A percentile compares a stretch with the other conserved stretches of the same genome.
These are phyloP conservation scores for Suhomyces xylopsoci DNA, from an alignment of 805 yeast genomes.

Conservation along the genomic window DNA sequence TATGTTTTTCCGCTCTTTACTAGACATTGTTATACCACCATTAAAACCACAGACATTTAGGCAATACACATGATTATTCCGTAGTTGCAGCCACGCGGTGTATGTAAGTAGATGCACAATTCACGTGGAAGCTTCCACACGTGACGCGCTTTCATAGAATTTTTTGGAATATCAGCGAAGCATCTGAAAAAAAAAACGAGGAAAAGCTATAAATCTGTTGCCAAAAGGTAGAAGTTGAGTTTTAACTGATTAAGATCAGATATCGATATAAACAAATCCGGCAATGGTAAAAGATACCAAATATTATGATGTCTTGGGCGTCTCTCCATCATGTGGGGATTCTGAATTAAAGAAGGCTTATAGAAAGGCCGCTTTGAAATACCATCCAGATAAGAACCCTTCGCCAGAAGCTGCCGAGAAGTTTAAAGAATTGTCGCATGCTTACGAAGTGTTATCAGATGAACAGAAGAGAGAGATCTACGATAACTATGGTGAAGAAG, in stretches of 20 bases:
- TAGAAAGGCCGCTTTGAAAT: slow-evolving; percentile 75
- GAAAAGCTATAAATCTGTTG: slow-evolving; percentile 1
- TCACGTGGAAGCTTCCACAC: neutral
- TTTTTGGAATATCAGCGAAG: slow-evolving; percentile 3
- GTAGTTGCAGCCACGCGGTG: neutral
- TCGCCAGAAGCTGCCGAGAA: slow-evolving; percentile 92
- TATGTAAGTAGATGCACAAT: neutral
- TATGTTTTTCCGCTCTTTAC: no score
- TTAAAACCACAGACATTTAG: neutral
- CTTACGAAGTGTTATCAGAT: slow-evolving; percentile 86
- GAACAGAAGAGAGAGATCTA: slow-evolving; percentile 83
- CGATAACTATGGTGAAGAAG: slow-evolving; percentile 92
- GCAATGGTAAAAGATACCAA: slow-evolving; percentile 78
- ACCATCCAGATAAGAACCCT: slow-evolving; percentile 82
- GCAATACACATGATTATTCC: neutral
- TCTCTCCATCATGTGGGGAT: slow-evolving; percentile 64
- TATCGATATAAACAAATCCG: neutral
- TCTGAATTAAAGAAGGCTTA: slow-evolving; percentile 77
- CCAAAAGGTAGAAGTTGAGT: neutral
- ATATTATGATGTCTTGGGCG: slow-evolving; percentile 72
- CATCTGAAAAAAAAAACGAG: slow-evolving; percentile 1
- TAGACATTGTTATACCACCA: neutral
- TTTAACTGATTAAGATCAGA: neutral
- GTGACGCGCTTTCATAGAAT: slow-evolving; percentile 1
- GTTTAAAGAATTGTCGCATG: slow-evolving; percentile 85